Conservation (phyloP, 371 early-diverging fungal species). For the Mortierella sp. region DNA sequence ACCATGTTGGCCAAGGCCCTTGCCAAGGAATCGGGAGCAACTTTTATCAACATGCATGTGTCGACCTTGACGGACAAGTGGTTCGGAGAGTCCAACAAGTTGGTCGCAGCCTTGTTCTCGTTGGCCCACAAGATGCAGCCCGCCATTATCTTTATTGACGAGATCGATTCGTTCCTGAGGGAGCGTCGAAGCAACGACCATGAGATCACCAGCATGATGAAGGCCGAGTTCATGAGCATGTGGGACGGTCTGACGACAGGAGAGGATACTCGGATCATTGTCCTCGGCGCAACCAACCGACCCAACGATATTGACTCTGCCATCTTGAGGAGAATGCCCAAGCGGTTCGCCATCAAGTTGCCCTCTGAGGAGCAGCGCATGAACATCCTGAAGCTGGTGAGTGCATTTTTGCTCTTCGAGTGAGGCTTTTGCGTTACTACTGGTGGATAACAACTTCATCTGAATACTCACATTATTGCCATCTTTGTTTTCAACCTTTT, state of each 20-base stretch:
- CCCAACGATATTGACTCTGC: slow-evolving; percentile 97
- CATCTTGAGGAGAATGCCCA: slow-evolving; percentile 97
- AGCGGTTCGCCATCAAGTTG: slow-evolving; percentile 89
- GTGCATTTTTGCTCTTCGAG: slow-evolving; percentile 3
- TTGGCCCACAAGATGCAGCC: slow-evolving; percentile 96
- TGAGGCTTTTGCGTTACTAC: neutral
- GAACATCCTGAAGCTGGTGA: slow-evolving; percentile 88
- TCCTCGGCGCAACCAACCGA: slow-evolving; percentile 96
- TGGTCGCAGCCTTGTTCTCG: slow-evolving; percentile 93
- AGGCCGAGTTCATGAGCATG: slow-evolving; percentile 98
- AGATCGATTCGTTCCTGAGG: slow-evolving; percentile 96
- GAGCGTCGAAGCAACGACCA: slow-evolving; percentile 93
- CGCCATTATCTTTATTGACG: slow-evolving; percentile 97
- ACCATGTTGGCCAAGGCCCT: slow-evolving; percentile 98
- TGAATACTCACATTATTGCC: neutral
- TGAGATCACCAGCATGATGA: slow-evolving; percentile 97
- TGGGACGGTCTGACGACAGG: slow-evolving; percentile 97
- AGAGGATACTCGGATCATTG: slow-evolving; percentile 82
- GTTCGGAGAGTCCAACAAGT: slow-evolving; percentile 97
- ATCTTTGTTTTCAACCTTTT: neutral
- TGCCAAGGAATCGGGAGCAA: slow-evolving; percentile 95
- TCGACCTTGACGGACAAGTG: slow-evolving; percentile 98
- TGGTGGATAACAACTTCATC: neutral
- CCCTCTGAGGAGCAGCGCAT: slow-evolving; percentile 92
- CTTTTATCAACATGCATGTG: slow-evolving; percentile 94